Conservation (phyloP, 352 stramenopile genomes). For the Plasmopara muralis region DNA sequence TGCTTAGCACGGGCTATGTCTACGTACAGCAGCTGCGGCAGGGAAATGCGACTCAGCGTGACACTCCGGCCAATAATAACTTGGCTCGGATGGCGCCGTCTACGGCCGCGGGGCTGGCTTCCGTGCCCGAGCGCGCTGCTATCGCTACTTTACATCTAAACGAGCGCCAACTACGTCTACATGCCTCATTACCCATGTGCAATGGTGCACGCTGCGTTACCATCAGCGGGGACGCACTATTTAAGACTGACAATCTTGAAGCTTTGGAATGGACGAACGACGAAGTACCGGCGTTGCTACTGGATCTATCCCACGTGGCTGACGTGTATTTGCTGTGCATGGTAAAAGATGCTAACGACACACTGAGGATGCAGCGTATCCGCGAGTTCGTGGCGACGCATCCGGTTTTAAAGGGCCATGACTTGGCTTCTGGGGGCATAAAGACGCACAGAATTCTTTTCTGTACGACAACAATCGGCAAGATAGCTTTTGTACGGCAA, state of each 20-base stretch:
- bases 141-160: slow-evolving; percentile 36
- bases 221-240: slow-evolving; percentile 50
- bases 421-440: slow-evolving; percentile 21
- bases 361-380: slow-evolving; percentile 30
- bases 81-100: slow-evolving; percentile 13
- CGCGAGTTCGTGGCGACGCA: slow-evolving; percentile 39
- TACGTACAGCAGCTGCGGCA: slow-evolving; percentile 59
- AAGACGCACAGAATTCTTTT: slow-evolving; percentile 75
- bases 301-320: slow-evolving; percentile 47
- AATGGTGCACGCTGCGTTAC: slow-evolving; percentile 60
- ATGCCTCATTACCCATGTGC: slow-evolving; percentile 52
- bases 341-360: slow-evolving; percentile 29
- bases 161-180: slow-evolving; percentile 48
- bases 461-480: slow-evolving; percentile 66
- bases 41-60: slow-evolving; percentile 4
- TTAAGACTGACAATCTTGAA: slow-evolving; percentile 23
- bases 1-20: slow-evolving; percentile 70
- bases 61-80: not conserved
- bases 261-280: slow-evolving; percentile 40
- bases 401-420: slow-evolving; percentile 23
- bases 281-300: slow-evolving; percentile 41
- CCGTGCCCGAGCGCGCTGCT: slow-evolving; percentile 11
- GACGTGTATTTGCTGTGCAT: slow-evolving; percentile 68
- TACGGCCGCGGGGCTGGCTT: slow-evolving; percentile 8
- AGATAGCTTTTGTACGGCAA: slow-evolving; percentile 83